A percentile compares a stretch with the other conserved stretches of the same genome.
These are phyloP conservation scores for Paracorniculantispora psalliotae DNA, from an alignment of 2,329 filamentous ascomycete genomes.

Conservation along the genomic window DNA sequence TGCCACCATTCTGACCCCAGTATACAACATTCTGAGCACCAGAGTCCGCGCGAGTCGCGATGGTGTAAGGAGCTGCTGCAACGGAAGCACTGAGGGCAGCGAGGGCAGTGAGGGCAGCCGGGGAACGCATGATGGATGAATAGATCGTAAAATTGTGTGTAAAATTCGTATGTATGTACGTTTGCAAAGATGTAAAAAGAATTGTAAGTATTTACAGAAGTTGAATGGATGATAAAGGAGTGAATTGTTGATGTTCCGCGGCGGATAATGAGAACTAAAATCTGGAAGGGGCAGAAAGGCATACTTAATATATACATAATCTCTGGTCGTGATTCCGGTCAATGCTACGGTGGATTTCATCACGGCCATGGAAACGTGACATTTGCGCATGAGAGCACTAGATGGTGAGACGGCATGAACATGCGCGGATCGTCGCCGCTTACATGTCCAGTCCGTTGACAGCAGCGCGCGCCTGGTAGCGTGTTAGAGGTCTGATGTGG, in stretches of 20 bases:
- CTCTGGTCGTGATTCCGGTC: neutral
- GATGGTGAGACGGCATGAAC: neutral
- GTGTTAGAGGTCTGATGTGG: neutral
- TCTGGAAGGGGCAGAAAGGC: neutral
- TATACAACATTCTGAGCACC: conserved; percentile 26
- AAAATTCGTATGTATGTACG: neutral
- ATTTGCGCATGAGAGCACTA: neutral
- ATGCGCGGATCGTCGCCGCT: neutral
- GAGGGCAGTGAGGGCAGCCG: neutral
- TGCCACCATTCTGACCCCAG: conserved; percentile 25
- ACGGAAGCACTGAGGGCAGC: conserved; percentile 8
- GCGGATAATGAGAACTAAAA: neutral
- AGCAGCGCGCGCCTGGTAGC: neutral
- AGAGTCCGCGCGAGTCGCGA: conserved; percentile 13
- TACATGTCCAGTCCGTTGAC: neutral
- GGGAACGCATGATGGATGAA: neutral
- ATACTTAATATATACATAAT: neutral
- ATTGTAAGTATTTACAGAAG: neutral
- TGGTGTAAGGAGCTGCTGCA: conserved; percentile 10
- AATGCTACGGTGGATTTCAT: neutral
- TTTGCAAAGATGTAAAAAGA: neutral
- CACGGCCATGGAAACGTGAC: conserved; percentile 1
- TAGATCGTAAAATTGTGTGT: neutral
- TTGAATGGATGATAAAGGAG: neutral
- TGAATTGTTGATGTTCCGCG: neutral